phyloP scores from a whole-genome alignment of 2,329 filamentous ascomycete species.

The Neopestalotiopsis rosae region DNA sequence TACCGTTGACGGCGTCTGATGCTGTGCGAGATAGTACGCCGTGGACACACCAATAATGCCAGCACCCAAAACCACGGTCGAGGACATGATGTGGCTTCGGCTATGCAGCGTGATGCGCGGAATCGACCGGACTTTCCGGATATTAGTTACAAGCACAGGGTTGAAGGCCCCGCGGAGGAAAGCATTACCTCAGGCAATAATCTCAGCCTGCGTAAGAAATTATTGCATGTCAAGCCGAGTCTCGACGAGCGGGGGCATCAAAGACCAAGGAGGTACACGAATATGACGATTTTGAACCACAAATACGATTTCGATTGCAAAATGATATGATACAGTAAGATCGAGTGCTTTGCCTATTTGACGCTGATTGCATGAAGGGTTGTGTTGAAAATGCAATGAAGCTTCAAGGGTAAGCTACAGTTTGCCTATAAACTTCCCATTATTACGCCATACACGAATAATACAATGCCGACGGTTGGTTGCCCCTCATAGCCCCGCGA shows the following conservation, averaged over 20 bases:
- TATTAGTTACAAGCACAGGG: not conserved
- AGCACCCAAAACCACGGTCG: conserved; percentile 70
- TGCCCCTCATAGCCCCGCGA: conserved; percentile 17
- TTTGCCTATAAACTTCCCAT: not conserved
- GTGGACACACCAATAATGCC: conserved; percentile 74
- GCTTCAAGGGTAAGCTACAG: not conserved
- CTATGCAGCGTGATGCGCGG: not conserved
- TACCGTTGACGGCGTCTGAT: conserved; percentile 46
- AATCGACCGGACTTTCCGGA: not conserved
- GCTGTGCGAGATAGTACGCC: conserved; percentile 72
- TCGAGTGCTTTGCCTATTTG: too few species aligned
- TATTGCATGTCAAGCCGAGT: not conserved
- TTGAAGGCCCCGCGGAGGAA: not conserved
- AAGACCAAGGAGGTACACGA: not conserved
- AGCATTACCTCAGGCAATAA: not conserved
- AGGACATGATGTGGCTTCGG: conserved; percentile 29
- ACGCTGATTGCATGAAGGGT: too few species aligned
- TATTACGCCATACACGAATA: conserved; percentile 5
- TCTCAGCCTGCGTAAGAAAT: not conserved
- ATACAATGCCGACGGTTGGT: not conserved
- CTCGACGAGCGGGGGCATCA: not conserved
- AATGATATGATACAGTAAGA: too few species aligned
- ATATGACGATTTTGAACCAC: not conserved
- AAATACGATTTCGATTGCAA: too few species aligned
- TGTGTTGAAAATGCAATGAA: not conserved